Conservation (phyloP, 208 protist genomes). For the Naegleria lovaniensis region DNA sequence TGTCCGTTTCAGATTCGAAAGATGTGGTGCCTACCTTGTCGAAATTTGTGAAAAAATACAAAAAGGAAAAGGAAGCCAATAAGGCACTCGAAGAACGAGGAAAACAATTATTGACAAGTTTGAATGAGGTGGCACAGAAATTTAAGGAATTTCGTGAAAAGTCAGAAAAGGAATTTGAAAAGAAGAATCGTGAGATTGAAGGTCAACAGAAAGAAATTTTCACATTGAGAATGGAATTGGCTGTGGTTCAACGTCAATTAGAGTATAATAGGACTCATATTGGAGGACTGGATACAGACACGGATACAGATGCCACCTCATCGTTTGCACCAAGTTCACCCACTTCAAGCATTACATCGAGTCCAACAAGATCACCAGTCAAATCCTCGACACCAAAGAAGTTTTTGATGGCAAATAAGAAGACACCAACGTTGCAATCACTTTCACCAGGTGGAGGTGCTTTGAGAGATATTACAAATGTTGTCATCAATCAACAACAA, state of each 20-base stretch:
- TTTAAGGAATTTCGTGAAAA: neutral
- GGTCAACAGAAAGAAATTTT: neutral
- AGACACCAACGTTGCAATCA: neutral
- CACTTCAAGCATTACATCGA: neutral
- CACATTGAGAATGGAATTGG: neutral
- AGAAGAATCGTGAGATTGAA: neutral
- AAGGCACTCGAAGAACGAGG: neutral
- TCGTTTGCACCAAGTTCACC: neutral
- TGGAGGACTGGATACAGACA: neutral
- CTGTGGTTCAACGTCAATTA: neutral
- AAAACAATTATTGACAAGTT: neutral
- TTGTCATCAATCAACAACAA: neutral
- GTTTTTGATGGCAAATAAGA: no score
- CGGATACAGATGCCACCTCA: neutral
- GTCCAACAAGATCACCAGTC: neutral
- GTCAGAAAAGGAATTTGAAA: neutral
- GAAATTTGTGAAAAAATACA: neutral
- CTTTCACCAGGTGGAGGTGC: neutral
- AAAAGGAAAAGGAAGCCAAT: neutral
- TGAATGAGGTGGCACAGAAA: neutral
- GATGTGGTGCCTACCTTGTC: neutral
- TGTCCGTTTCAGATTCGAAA: neutral
- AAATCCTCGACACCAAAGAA: neutral
- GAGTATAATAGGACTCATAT: conserved; percentile 13
- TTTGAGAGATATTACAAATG: neutral